phyloP scores from a whole-genome alignment of 208 protist species.

The Vickermania spadyakhi region DNA sequence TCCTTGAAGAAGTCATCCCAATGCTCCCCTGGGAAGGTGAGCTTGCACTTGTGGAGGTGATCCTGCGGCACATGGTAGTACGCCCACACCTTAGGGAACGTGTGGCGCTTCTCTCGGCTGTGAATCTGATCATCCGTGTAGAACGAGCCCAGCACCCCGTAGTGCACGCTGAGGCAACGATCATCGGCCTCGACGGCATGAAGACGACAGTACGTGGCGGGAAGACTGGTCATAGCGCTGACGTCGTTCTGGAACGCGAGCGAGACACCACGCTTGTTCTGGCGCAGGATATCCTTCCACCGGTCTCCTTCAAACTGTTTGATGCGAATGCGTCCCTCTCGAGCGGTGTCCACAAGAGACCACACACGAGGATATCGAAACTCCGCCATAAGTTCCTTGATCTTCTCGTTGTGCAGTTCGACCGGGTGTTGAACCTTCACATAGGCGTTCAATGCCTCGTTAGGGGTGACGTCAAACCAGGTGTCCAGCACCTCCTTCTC shows the following conservation, averaged over 20 bases:
- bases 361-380: constrained; percentile 6
- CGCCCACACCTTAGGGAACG: not conserved
- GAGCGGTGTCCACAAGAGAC: constrained; percentile 2
- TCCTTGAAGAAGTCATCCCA: not conserved
- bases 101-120: not conserved
- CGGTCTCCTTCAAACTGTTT: constrained; percentile 12
- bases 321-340: not conserved
- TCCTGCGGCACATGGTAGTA: not conserved
- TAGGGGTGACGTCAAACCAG: constrained; percentile 1
- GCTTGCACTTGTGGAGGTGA: not conserved
- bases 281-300: constrained; percentile 14
- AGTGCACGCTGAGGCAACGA: not conserved
- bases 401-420: not conserved
- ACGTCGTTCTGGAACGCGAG: not conserved
- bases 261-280: not conserved
- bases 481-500: not conserved
- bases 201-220: not conserved
- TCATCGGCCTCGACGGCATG: not conserved
- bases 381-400: not conserved
- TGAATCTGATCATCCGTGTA: not conserved
- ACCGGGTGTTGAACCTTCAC: not conserved
- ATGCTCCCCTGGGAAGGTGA: not conserved
- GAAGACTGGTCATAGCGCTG: not conserved
- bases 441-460: not conserved
- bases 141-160: not conserved